Evolutionary conservation across 768 basidiomycete genomes (phyloP).

Genomic region (Lepiota subincarnata): DNA sequence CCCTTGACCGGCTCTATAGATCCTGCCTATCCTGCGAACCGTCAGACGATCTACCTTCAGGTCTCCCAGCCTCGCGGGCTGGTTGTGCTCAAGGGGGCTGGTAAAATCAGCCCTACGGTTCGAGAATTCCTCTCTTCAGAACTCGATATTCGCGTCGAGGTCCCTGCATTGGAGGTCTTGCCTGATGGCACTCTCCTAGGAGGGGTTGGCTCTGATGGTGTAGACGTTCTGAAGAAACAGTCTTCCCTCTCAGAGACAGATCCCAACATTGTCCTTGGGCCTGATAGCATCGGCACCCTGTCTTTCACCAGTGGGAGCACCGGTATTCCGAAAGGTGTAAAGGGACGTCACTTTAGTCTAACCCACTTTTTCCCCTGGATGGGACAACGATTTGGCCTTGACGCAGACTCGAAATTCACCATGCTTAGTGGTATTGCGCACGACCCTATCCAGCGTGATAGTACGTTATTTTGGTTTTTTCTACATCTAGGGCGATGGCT

Average conservation of each 20-base stretch:
- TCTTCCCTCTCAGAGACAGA: constrained; percentile 59
- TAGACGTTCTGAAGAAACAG: constrained; percentile 61
- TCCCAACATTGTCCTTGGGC: constrained; percentile 83
- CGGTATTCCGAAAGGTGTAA: constrained; percentile 97
- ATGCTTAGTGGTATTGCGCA: constrained; percentile 99
- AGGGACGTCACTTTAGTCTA: constrained; percentile 89
- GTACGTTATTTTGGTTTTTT: constrained; percentile 48
- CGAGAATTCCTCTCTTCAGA: constrained; percentile 77
- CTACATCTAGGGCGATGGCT: neutral
- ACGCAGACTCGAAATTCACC: constrained; percentile 79
- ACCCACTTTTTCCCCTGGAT: constrained; percentile 99
- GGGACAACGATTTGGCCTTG: constrained; percentile 79
- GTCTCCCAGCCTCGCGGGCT: constrained; percentile 92
- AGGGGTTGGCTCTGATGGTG: constrained; percentile 39
- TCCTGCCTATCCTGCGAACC: constrained; percentile 91
- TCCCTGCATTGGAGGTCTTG: constrained; percentile 81
- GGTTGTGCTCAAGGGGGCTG: constrained; percentile 87
- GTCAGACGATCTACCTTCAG: constrained; percentile 89
- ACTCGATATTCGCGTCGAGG: constrained; percentile 83
- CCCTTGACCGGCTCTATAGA: constrained; percentile 43
- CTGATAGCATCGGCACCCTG: constrained; percentile 90
- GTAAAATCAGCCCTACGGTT: constrained; percentile 72
- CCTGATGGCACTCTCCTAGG: constrained; percentile 62
- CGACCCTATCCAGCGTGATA: constrained; percentile 98
- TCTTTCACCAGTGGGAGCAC: constrained; percentile 98